Base-by-base conservation (phyloP, 2,329 filamentous ascomycete genomes). In the Chalara sp. region DNA sequence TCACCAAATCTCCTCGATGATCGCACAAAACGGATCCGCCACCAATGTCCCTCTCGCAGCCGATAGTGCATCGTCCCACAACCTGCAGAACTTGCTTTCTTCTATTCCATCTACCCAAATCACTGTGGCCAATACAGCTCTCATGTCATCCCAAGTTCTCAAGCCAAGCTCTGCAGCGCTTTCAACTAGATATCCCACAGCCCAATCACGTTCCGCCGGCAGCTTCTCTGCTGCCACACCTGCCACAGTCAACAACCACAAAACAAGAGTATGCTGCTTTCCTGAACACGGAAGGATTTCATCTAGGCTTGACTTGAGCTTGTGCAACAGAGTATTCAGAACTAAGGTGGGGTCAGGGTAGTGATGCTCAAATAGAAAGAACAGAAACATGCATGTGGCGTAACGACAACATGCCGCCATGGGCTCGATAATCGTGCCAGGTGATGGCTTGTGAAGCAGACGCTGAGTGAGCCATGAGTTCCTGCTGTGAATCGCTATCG, bases 311-410 rank as follows among this genome's bases (percentile, higher is more conserved):
- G 28, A 32, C 46, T 52, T 45, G 8, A 52, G 46, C 13, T 49
- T 52, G 31, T 52, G 46, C 5, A 49, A 8, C 8, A 52, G 37
- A 13, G 46, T 10, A 28, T 52, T 52, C 21, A 52, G 29, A 11
- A 49, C 29, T 3, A 48, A 33, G 21, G 31, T 52, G 2, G 50
- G 50, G 21, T 52, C 46, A n/a, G 50, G 50, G 33, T 46, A 52
- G n/a, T 52, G 50, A 28, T 47, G 43, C 10, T 52, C 50, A 31
- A 52, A 52, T 13, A 40, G 41, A 30, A 52, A 39, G 13, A 52
- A 43, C 3, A 52, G 32, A 37, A 52, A 52, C 7, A 52, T 32
- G 6, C 46, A 32, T 3, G 33, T 31, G 7, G 46, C 50, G 13
- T 41, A 48, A 11, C 46, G 42, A 29, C 46, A 52, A 21, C 45